A percentile compares a stretch with the other conserved stretches of the same genome.
phyloP scores from a whole-genome alignment of 2,329 filamentous ascomycete genomes.

The Dactylellina sp. region DNA sequence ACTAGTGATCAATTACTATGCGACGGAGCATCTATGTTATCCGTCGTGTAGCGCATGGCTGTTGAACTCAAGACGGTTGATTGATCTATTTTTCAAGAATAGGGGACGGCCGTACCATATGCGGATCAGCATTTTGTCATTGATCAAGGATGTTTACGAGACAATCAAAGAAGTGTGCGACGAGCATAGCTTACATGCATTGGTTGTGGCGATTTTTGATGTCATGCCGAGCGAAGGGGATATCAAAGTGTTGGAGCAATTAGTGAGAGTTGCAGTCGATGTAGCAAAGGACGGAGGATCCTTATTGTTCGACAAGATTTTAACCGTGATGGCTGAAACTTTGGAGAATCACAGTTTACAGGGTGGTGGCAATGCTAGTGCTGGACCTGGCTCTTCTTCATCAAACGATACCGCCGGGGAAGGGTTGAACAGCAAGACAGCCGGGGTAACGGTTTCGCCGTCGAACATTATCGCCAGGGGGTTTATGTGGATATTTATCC shows the following conservation, averaged over 20 bases:
- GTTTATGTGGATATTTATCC: slow-evolving; percentile 80
- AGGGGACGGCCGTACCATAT: slow-evolving; percentile 72
- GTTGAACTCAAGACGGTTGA: slow-evolving; percentile 71
- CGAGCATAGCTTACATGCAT: slow-evolving; percentile 69
- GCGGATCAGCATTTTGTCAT: slow-evolving; percentile 72
- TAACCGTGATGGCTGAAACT: slow-evolving; percentile 65
- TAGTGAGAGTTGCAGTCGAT: slow-evolving; percentile 74
- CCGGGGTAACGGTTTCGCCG: slow-evolving; percentile 65
- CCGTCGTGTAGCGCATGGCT: slow-evolving; percentile 78
- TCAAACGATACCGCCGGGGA: slow-evolving; percentile 60
- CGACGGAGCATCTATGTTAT: slow-evolving; percentile 76
- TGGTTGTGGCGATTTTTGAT: slow-evolving; percentile 73
- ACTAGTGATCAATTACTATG: slow-evolving; percentile 75
- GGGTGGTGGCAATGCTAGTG: slow-evolving; percentile 59
- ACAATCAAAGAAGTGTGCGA: slow-evolving; percentile 70
- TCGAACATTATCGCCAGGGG: slow-evolving; percentile 78
- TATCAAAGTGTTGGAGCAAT: slow-evolving; percentile 72
- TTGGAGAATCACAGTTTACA: slow-evolving; percentile 59
- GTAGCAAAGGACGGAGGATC: slow-evolving; percentile 73
- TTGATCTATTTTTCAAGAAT: slow-evolving; percentile 75
- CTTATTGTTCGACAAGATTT: slow-evolving; percentile 71
- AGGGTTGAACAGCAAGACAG: slow-evolving; percentile 57
- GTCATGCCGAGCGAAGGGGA: slow-evolving; percentile 74
- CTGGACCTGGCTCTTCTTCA: slow-evolving; percentile 54
- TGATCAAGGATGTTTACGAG: slow-evolving; percentile 68